Conservation (phyloP, 768 basidiomycete genomes). For the Serpula lacrymans region DNA sequence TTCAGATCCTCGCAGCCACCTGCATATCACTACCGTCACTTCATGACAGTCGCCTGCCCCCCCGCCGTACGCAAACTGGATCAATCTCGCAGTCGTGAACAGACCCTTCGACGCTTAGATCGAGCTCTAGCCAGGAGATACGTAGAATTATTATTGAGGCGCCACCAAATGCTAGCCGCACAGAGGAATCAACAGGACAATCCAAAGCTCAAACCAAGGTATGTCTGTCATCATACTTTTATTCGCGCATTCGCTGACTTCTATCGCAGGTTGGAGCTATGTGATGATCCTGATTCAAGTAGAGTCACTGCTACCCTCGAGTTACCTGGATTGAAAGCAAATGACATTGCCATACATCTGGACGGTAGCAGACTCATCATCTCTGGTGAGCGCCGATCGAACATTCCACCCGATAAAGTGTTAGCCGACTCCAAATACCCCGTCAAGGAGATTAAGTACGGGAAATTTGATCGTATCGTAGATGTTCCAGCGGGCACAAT, state of each 20-base stretch:
- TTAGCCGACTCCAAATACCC: constrained; percentile 18
- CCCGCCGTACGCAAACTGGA: constrained; percentile 23
- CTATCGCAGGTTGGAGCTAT: constrained; percentile 34
- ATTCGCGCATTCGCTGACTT: not conserved
- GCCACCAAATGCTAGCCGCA: constrained; percentile 15
- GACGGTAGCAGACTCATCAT: constrained; percentile 29
- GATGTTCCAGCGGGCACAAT: constrained; percentile 34
- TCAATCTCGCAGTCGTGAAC: constrained; percentile 17
- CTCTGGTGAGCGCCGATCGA: constrained; percentile 29
- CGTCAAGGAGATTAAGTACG: constrained; percentile 38
- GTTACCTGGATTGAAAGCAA: constrained; percentile 36
- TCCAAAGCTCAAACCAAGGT: constrained; percentile 32
- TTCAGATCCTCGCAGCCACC: too few species aligned
- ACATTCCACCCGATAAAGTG: constrained; percentile 14
- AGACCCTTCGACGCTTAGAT: constrained; percentile 27
- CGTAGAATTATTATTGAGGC: constrained; percentile 17
- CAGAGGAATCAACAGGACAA: constrained; percentile 21
- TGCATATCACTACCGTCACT: constrained; percentile 1
- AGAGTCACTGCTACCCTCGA: constrained; percentile 34
- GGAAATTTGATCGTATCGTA: constrained; percentile 34
- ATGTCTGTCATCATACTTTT: constrained; percentile 6
- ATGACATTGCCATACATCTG: constrained; percentile 32
- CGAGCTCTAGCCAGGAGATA: constrained; percentile 29
- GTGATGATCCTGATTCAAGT: constrained; percentile 31
- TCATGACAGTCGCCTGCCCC: constrained; percentile 22